phyloP scores from a whole-genome alignment of 1,284 basidiomycete genomes.

The Vanrija pseudolonga region DNA sequence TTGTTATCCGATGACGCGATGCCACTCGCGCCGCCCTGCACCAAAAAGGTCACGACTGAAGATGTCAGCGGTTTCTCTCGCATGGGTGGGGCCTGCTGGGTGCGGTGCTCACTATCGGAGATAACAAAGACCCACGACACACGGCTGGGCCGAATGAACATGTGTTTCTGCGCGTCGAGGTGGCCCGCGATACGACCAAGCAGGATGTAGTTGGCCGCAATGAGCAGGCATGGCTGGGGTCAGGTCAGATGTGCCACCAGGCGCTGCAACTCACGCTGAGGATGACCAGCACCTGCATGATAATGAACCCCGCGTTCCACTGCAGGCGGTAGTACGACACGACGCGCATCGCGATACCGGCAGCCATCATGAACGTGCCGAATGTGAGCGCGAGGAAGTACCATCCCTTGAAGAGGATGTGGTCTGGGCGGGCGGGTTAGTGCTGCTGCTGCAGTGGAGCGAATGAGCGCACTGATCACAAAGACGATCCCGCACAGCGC shows the following conservation, averaged over 20 bases:
- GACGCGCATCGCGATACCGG: background rate
- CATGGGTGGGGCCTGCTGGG: no score
- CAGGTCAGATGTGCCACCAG: background rate
- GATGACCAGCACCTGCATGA: background rate
- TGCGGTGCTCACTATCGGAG: slow-evolving; percentile 57
- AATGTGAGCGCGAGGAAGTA: background rate
- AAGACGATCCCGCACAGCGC: no score
- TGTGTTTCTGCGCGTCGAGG: slow-evolving; percentile 52
- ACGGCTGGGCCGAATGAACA: slow-evolving; percentile 21
- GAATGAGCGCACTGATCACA: no score
- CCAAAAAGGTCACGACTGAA: slow-evolving; percentile 56
- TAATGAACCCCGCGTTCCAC: background rate
- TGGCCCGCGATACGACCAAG: slow-evolving; percentile 60
- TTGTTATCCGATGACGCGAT: slow-evolving; percentile 30
- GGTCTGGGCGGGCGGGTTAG: background rate
- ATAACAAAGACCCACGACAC: slow-evolving; percentile 30
- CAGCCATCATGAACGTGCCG: background rate
- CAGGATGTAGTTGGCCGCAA: slow-evolving; percentile 65
- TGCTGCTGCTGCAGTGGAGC: no score
- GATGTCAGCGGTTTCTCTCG: no score
- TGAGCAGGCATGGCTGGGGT: slow-evolving; percentile 63
- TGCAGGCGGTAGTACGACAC: background rate
- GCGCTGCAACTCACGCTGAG: background rate
- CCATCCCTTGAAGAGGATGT: background rate
- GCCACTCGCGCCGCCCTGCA: slow-evolving; percentile 55